phyloP scores from a whole-genome alignment of 495 filamentous ascomycete genomes.

The Thermochaetoides thermophila region DNA sequence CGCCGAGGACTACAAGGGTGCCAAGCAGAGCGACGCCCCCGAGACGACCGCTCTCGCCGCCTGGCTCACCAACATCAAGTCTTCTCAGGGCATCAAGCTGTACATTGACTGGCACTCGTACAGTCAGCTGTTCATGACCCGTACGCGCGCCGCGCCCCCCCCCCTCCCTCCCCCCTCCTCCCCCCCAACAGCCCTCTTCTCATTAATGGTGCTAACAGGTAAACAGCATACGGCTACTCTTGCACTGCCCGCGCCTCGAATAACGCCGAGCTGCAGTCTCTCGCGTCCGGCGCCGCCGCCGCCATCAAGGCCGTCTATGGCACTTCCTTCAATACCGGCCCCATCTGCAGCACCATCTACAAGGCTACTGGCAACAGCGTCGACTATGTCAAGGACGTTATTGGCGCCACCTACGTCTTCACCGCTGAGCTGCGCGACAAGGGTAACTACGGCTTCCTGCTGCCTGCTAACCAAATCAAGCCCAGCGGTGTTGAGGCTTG shows the following conservation, averaged over 20 bases:
- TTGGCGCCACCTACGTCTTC: constrained; percentile 36
- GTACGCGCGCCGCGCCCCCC: constrained; percentile 4
- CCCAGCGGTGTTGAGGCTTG: constrained; percentile 37
- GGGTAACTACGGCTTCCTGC: constrained; percentile 38
- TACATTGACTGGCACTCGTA: constrained; percentile 51
- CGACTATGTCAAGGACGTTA: constrained; percentile 41
- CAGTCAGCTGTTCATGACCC: constrained; percentile 26
- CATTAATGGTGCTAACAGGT: neutral
- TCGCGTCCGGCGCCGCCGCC: constrained; percentile 25
- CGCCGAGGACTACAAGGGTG: constrained; percentile 39
- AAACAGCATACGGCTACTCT: constrained; percentile 19
- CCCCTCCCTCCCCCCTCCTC: too few species aligned
- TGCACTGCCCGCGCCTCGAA: constrained; percentile 28
- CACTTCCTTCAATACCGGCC: constrained; percentile 34
- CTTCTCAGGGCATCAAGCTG: constrained; percentile 35
- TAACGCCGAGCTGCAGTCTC: constrained; percentile 29
- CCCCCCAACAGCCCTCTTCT: too few species aligned
- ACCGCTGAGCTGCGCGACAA: constrained; percentile 35
- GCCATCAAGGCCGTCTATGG: constrained; percentile 33
- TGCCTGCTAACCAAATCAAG: constrained; percentile 41
- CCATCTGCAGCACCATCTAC: constrained; percentile 45
- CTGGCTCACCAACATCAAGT: constrained; percentile 25
- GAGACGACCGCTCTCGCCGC: constrained; percentile 33
- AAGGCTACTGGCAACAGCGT: constrained; percentile 37
- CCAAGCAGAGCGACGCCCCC: constrained; percentile 28